Base-by-base conservation (phyloP, 305 asterid genomes). In the Plantago coronopus region DNA sequence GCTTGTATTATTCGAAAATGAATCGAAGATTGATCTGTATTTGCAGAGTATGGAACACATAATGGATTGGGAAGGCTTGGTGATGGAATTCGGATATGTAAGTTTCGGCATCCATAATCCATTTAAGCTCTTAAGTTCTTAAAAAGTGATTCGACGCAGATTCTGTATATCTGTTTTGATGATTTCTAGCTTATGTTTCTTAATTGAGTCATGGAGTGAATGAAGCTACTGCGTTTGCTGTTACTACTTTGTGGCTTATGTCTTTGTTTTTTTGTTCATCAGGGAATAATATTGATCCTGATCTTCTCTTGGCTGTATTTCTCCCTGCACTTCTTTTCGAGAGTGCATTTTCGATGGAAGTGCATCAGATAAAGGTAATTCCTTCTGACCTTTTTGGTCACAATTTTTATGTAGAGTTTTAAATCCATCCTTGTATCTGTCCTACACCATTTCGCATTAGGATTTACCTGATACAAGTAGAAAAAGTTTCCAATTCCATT, bases 281-380 rank as follows among this genome's bases (percentile, higher is more conserved):
- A 91, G 98, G 98, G 98, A 83, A 88, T 73, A 69, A 71, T 75
- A 93, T 93, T 64, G 80, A 93, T 79, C 98, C 98, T 17, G 87
- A 93, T 69, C 97, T 93, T 76, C 89, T 93, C 56, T 73, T 93
- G 85, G 96, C 95, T 34, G 94, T 93, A 59, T 93, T 93, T 78
- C 98, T 93, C 72, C 98, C 98, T 27, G 96, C 98, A 15, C 97
- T 89, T 68, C 98, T 93, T 68, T 93, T 93, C 47, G 97, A 93
- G 86, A 87, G 98, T 73, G 79, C 98, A 23, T 93, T 93, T 76
- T 79, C 79, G 29, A 84, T 93, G 97, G 98, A 89, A 83, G 83
- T 87, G 64, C 98, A 89, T 83, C 96, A 86, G 79, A 93, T 93
- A 72, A 93, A 93, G 98, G 98, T 89, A 48, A 76, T 69, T 68